Evolutionary conservation across 148 eudicot species (phyloP), one percentile per base, ranked within the genome.

Genomic region (Dianthus caryophyllus): DNA sequence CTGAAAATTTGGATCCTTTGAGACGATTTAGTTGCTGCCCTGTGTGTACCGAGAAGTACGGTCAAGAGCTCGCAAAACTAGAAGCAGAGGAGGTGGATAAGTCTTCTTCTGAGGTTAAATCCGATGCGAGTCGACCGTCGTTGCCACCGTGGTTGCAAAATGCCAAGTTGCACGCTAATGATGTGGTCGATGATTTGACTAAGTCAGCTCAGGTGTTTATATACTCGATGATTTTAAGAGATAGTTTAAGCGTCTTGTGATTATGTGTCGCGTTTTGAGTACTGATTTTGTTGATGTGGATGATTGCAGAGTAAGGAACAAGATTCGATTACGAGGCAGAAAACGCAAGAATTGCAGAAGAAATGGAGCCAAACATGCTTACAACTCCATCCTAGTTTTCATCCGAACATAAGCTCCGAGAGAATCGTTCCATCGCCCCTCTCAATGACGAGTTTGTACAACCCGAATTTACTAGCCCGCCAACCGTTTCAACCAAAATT

Each of bases 281-380:
- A 24, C 66, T 30, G 52, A 56, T 16, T 51, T 9, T 39, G 27
- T 33, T 38, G 15, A 50, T 64, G 14, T 4, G 29, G 1, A 22
- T 12, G 0, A 16, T 67, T 68, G 9, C 86, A 90, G 97, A 61
- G 67, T 27, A 88, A 83, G 82, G 86, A 84, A 68, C 81, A 79
- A 62, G 86, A 84, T 39, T 17, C 74, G 31, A 61, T 75, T 13
- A 68, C 78, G 73, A 83, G 78, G 83, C 84, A 81, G 49, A 85
- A 87, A 70, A 78, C 82, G 50, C 84, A 88, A 49, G 96, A 90
- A 61, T 76, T 94, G 68, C 86, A 79, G 77, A 94, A 85, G 81
- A 94, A 84, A 84, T 94, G 99, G 99, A 78, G 72, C n/a, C 89
- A 86, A 30, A 72, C 79, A 17, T 94, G 99, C 80, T 61, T 76